Base-by-base conservation (phyloP, 441 rosid species). In the Syzygium syzygioides region DNA sequence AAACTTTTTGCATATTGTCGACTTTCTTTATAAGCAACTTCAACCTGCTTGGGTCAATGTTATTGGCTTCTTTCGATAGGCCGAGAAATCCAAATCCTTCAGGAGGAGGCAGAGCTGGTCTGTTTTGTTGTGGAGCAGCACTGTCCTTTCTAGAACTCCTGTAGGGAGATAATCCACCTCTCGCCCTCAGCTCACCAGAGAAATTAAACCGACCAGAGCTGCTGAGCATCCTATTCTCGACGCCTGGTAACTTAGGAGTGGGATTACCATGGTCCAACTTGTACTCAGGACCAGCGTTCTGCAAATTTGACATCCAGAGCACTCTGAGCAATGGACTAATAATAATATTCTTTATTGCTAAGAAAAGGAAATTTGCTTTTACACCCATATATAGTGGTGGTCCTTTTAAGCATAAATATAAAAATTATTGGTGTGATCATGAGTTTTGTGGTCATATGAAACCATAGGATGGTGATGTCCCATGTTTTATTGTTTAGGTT, bases 1-100 rank as follows among this genome's bases (percentile, higher is more conserved):
- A 90, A 64, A 96, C 92, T 93, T 95, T 98, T 89, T 95, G 97
- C 83, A 95, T 96, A 90, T 91, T 94, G 93, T 95, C 95, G 62
- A 89, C 91, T 84, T 91, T 93, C 89, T 86, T 92, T 56, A 37
- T 54, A 86, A 88, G 64, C 86, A 90, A 91, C 92, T 91, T 90
- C 91, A 92, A 83, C 91, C 89, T 91, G 62, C 88, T 92, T 89
- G 90, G 59, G 88, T 87, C 94, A 84, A 84, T 76, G 88, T 66
- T 91, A 90, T 92, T 92, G 80, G 93, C 93, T 88, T 94, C 96
- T 89, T 93, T 96, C 54, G 98, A 90, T 88, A 89, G 62, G 62
- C 96, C 92, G n/a, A 88, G 94, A 91, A 93, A 92, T 89, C 95
- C 95, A 79, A 88, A 87, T 89, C 93, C 92, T 59, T 92, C 91